Evolutionary conservation across 176 grass and related monocot genomes (phyloP).

Genomic region (Tuctoria greenei): DNA sequence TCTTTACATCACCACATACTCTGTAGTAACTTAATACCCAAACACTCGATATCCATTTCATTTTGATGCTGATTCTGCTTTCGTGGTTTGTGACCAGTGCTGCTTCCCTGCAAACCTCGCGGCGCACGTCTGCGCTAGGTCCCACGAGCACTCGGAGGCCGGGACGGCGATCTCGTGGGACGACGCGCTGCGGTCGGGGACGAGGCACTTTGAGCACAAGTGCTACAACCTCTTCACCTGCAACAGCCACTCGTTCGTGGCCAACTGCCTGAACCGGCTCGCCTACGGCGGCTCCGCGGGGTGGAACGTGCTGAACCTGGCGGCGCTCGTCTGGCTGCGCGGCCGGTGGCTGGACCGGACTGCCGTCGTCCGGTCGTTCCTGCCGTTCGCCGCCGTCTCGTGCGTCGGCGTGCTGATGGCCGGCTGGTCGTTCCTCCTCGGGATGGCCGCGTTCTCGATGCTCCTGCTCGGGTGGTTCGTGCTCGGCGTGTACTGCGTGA

Average conservation of each 20-base stretch:
- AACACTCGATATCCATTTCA: neutral
- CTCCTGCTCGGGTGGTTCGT: slow-evolving; percentile 70
- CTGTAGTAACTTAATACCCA: neutral
- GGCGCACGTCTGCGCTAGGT: slow-evolving; percentile 46
- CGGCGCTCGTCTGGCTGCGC: slow-evolving; percentile 57
- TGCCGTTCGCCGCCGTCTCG: slow-evolving; percentile 49
- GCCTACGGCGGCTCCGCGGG: slow-evolving; percentile 52
- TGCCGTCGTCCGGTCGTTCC: slow-evolving; percentile 52
- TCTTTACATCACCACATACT: neutral
- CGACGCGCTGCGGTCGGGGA: slow-evolving; percentile 46
- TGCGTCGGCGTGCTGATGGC: slow-evolving; percentile 61
- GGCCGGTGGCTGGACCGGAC: slow-evolving; percentile 59
- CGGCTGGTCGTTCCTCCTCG: slow-evolving; percentile 69
- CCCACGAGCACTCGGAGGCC: slow-evolving; percentile 58
- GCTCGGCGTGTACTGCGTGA: slow-evolving; percentile 61
- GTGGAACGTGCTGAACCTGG: slow-evolving; percentile 66
- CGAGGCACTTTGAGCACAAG: slow-evolving; percentile 65
- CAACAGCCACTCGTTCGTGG: slow-evolving; percentile 73
- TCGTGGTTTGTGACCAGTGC: slow-evolving; percentile 49
- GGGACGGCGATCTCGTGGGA: slow-evolving; percentile 76
- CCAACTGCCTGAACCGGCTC: slow-evolving; percentile 64
- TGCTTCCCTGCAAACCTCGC: slow-evolving; percentile 67
- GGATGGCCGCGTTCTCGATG: slow-evolving; percentile 62
- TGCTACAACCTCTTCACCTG: slow-evolving; percentile 89
- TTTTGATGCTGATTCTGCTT: neutral